Base-by-base conservation (phyloP, 768 basidiomycete genomes). In the Amanita phalloides region DNA sequence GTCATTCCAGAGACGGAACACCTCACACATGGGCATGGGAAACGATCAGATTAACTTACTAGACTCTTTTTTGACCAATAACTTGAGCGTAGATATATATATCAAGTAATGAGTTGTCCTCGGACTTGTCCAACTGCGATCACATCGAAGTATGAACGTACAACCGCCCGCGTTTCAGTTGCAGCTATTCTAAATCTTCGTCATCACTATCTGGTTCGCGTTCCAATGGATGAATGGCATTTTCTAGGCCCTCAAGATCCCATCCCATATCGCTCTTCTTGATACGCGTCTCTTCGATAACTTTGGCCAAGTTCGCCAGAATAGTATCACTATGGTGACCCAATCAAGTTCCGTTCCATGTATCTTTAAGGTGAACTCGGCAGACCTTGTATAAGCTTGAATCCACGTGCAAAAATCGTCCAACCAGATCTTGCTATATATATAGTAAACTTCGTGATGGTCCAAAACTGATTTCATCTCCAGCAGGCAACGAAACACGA, bases 371-470 rank as follows among this genome's bases (percentile, higher is more conserved):
- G 23, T n/a, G 32, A 30, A 20, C 6, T 26, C 43, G 30, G 23
- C 45, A 49, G 9, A 90, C 89, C 74, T 79, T n/a, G 84, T 81
- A 57, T 71, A 72, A 7, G 76, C 70, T 58, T 88, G 83, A 33
- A 77, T 70, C 90, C 90, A 91, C n/a, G 82, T 76, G 57, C 84
- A 86, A 58, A 87, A 84, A 60, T 91, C 90, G 56, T 90, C 84
- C 41, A 90, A 57, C 90, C 90, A 93, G 32, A 90, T 77, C 63
- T 88, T 89, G 64, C 78, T 83, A 64, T 90, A 92, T n/a, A 90
- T 72, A 63, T 90, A 90, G 66, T 92, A 93, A 8, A 86, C 82
- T 56, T 89, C 88, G 56, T 90, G 87, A 58, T 79, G 82, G 59
- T 90, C 88, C 55, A 93, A 65, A 45, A 89, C 80, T 37, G 71